Conservation (phyloP, 768 basidiomycete species). For the Naganishia onofrii region DNA sequence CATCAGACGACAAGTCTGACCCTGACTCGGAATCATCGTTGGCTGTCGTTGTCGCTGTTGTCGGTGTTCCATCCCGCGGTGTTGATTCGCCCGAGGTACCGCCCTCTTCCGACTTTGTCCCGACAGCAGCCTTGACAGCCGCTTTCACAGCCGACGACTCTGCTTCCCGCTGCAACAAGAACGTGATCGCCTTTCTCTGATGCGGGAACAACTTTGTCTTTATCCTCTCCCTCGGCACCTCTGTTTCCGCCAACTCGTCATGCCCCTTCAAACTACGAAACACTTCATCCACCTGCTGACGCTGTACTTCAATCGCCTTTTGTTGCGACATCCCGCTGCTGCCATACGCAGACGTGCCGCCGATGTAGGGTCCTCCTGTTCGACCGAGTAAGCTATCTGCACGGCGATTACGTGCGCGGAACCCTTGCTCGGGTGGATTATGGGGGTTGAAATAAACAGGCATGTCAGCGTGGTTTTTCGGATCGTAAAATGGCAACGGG, state of each 20-base stretch:
- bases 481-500: conserved; percentile 68
- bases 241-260: conserved; percentile 79
- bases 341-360: not conserved
- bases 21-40: not conserved
- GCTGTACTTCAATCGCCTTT: conserved; percentile 71
- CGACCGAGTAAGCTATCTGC: conserved; percentile 30
- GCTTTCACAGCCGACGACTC: conserved; percentile 45
- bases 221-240: conserved; percentile 62
- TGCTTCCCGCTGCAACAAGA: conserved; percentile 81
- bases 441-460: conserved; percentile 87
- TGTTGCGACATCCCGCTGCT: conserved; percentile 24
- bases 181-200: conserved; percentile 96
- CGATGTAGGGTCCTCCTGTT: not conserved
- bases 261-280: conserved; percentile 85
- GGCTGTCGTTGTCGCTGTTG: not conserved
- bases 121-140: conserved; percentile 28
- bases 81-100: conserved; percentile 22
- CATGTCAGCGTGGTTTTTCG: conserved; percentile 57
- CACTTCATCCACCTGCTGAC: conserved; percentile 88
- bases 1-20: not conserved
- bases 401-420: conserved; percentile 40
- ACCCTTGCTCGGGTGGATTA: conserved; percentile 71
- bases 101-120: conserved; percentile 34
- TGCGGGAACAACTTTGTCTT: conserved; percentile 89
- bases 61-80: not conserved